Conservation (phyloP, 2,329 filamentous ascomycete genomes). For the Claviceps digitariae region DNA sequence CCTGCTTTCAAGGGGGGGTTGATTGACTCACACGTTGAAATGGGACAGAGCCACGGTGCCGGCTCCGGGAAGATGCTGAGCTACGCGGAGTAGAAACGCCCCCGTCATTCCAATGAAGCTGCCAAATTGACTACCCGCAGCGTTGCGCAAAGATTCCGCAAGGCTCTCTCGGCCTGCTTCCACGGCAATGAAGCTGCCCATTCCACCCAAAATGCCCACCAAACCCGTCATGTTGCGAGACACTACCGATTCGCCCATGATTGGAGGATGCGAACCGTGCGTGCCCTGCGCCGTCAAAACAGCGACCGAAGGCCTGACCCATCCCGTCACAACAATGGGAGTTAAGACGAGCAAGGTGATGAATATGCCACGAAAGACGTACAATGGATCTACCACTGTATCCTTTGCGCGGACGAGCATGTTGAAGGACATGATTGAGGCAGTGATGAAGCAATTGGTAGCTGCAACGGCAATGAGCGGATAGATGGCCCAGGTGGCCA, state of each 20-base stretch:
- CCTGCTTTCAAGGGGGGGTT: no score
- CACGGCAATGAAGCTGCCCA: neutral
- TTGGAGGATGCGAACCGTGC: neutral
- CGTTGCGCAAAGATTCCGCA: neutral
- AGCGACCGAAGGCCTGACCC: neutral
- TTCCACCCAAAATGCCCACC: neutral
- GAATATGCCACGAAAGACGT: conserved; percentile 13
- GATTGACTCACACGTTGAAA: conserved; percentile 14
- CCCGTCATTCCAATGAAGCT: neutral
- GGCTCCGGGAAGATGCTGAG: neutral
- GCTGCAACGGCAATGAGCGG: conserved; percentile 9
- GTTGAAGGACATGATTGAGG: conserved; percentile 7
- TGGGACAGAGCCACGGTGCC: conserved; percentile 9
- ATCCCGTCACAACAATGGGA: conserved; percentile 8
- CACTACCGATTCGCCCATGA: neutral
- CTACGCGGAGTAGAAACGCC: neutral
- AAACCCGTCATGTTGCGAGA: neutral
- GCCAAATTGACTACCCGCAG: no score
- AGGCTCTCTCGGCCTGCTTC: no score
- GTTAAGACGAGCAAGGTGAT: conserved; percentile 11
- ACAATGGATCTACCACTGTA: conserved; percentile 7
- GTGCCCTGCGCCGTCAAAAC: neutral
- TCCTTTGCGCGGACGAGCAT: conserved; percentile 4
- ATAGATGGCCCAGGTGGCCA: conserved; percentile 8
- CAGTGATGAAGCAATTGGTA: conserved; percentile 7